Evolutionary conservation across 2,329 filamentous ascomycete genomes (phyloP).

Genomic region (Aureobasidium sp.): DNA sequence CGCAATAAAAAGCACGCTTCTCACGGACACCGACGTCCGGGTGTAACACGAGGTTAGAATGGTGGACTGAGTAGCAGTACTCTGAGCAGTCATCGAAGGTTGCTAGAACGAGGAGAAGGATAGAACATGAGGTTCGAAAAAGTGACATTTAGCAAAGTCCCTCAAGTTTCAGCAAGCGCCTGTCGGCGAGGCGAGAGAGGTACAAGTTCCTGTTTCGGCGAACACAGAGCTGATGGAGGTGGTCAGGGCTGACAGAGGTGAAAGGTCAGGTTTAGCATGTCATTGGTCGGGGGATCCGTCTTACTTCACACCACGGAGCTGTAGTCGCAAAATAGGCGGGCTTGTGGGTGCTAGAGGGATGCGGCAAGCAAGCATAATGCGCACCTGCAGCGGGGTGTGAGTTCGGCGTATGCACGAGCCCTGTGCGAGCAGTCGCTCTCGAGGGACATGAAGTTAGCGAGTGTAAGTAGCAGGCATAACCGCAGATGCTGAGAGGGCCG

Average conservation of each 20-base stretch:
- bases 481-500: background rate
- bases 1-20: background rate
- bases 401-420: slow-evolving; percentile 6
- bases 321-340: background rate
- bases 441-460: background rate
- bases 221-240: slow-evolving; percentile 2
- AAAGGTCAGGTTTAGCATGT: background rate
- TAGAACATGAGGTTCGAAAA: background rate
- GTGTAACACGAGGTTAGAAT: background rate
- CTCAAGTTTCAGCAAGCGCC: slow-evolving; percentile 12
- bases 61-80: background rate
- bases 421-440: slow-evolving; percentile 1
- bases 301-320: slow-evolving; percentile 12
- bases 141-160: background rate
- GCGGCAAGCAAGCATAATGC: background rate
- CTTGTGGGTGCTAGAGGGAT: background rate
- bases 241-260: slow-evolving; percentile 9
- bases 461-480: background rate
- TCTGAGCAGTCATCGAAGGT: background rate
- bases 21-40: slow-evolving; percentile 8
- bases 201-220: slow-evolving; percentile 2
- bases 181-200: background rate
- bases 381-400: background rate
- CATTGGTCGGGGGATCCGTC: slow-evolving; percentile 10
- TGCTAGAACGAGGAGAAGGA: background rate